Evolutionary conservation across 306 rosid species (phyloP).

Genomic region (Adenanthera pavonina): DNA sequence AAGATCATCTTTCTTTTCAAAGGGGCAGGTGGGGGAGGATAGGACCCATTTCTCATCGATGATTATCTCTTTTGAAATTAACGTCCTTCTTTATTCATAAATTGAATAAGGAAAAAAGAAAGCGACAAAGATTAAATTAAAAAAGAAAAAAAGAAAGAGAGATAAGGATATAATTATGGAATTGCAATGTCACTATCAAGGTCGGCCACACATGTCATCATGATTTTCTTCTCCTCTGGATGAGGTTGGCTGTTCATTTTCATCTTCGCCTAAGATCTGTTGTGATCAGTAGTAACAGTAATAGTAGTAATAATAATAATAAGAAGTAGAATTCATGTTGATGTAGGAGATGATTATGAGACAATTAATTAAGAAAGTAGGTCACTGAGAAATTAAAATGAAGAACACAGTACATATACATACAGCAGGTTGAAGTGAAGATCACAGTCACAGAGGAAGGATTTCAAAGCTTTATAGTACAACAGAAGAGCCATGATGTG

Average conservation of each 20-base stretch:
- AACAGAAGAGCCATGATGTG: too few species aligned
- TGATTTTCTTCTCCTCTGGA: neutral
- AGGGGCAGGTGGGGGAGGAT: neutral
- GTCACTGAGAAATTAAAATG: too few species aligned
- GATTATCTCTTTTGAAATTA: neutral
- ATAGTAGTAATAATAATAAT: too few species aligned
- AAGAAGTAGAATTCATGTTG: too few species aligned
- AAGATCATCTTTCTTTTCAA: neutral
- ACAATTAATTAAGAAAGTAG: too few species aligned
- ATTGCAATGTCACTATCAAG: constrained; percentile 4
- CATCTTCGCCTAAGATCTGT: neutral
- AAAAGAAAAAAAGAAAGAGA: neutral
- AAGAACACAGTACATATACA: too few species aligned
- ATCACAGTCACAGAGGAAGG: too few species aligned
- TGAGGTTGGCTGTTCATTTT: neutral
- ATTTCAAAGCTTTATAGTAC: too few species aligned
- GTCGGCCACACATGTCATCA: constrained; percentile 13
- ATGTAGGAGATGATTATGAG: too few species aligned
- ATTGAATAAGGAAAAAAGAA: neutral
- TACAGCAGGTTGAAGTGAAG: too few species aligned
- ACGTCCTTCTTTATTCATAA: neutral
- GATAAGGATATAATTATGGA: neutral
- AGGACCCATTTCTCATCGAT: neutral
- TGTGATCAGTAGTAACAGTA: neutral
- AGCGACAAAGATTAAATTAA: neutral